Percentiles rank a stretch among this genome's conserved stretches.
phyloP scores from a whole-genome alignment of 2,329 filamentous ascomycete species.

The Penicillium palitans region DNA sequence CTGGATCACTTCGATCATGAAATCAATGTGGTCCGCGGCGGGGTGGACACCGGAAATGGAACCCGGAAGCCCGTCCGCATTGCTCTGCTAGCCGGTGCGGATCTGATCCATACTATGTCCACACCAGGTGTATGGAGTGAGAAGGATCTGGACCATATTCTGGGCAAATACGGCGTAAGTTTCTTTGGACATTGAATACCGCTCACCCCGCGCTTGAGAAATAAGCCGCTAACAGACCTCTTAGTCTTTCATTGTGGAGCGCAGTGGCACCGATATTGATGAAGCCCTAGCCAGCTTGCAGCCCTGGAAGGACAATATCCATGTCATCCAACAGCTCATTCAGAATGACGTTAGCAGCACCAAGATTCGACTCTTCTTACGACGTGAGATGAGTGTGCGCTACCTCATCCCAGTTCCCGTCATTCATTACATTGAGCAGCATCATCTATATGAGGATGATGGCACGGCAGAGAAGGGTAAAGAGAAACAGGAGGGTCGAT shows the following conservation, averaged over 20 bases:
- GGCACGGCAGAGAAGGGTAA: slow-evolving; percentile 39
- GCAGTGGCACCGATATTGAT: slow-evolving; percentile 83
- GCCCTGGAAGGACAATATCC: slow-evolving; percentile 80
- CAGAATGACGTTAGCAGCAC: slow-evolving; percentile 81
- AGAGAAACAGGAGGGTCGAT: slow-evolving; percentile 27
- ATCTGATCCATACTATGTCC: slow-evolving; percentile 73
- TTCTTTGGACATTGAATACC: neutral
- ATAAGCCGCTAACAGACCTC: neutral
- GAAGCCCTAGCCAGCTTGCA: slow-evolving; percentile 80
- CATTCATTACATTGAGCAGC: slow-evolving; percentile 70
- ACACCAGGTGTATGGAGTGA: slow-evolving; percentile 74
- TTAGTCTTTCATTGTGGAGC: slow-evolving; percentile 77
- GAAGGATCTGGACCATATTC: slow-evolving; percentile 82
- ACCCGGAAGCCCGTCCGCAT: slow-evolving; percentile 68
- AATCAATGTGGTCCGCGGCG: slow-evolving; percentile 76
- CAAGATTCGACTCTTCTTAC: slow-evolving; percentile 77
- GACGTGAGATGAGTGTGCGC: slow-evolving; percentile 77
- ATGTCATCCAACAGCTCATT: slow-evolving; percentile 85
- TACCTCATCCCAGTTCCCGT: slow-evolving; percentile 74
- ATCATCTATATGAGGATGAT: slow-evolving; percentile 64
- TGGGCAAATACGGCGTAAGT: slow-evolving; percentile 70
- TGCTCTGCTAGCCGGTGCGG: slow-evolving; percentile 76
- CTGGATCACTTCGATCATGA: slow-evolving; percentile 90
- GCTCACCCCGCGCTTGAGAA: neutral
- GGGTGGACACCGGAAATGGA: slow-evolving; percentile 69